Base-by-base conservation (phyloP, 2,329 filamentous ascomycete genomes). In the Claviceps quebecensis region DNA sequence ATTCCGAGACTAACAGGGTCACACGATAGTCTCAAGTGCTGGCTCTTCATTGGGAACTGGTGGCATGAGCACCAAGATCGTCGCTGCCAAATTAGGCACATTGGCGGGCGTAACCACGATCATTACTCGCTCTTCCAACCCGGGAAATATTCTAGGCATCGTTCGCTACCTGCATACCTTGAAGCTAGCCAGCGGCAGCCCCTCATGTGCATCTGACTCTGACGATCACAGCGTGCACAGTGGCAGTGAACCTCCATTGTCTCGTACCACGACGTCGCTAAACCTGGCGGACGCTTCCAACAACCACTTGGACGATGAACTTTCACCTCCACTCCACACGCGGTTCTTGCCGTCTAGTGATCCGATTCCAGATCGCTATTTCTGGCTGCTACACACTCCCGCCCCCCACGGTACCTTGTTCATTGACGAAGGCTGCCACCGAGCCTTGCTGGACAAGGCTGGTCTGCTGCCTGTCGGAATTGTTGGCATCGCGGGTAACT, bases 21-120 rank as follows among this genome's bases (percentile, higher is more conserved):
- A 17, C 49, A 52, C 17, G 45, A 49, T 22, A 84, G 89, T 95
- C 6, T 96, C 90, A 2, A 87, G 85, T 34, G 86, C 88, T 22
- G 93, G 93, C 4, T 96, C 89, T 2, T 76, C 86, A 4, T 71
- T 98, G 16, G 93, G 93, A 22, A 98, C 93, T 2, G 93, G 93
- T 19, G 93, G 93, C 45, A 98, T 98, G 93, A 84, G 85, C 56
- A 98, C 93, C 53, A 98, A 98, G 71, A 95, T 98, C 59, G 83
- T 94, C 26, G 93, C 93, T 50, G 93, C 93, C 26, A 81, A 87
- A 50, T 77, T 98, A 40, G 93, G 91, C 37, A 96, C 90, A 6
- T 93, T 90, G 38, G 93, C 89, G 13, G 93, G 93, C 45, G 91
- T 97, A 38, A 97, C 89, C 1, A 97, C 93, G 3, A 80, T 98